Evolutionary conservation across 768 basidiomycete genomes (phyloP).

Genomic region (Tulasnella sp.): DNA sequence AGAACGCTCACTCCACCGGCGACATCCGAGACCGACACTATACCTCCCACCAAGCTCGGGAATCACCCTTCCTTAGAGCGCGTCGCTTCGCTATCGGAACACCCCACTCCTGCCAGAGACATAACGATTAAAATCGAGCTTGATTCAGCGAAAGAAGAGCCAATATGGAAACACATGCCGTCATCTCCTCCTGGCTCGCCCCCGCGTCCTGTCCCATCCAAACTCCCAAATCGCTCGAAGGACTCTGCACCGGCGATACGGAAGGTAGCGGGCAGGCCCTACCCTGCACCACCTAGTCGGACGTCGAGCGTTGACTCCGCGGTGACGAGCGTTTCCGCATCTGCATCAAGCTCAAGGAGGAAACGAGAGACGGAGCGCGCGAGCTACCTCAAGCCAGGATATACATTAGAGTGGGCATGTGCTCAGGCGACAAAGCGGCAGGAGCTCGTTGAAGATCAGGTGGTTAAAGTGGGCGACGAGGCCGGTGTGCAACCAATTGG

Average conservation of each 20-base stretch:
- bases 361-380: constrained; percentile 10
- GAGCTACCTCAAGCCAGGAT: constrained; percentile 6
- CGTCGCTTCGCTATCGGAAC: constrained; percentile 15
- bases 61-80: constrained; percentile 9
- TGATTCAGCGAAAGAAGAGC: background rate
- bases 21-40: background rate
- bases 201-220: background rate
- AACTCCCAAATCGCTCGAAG: background rate
- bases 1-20: background rate
- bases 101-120: constrained; percentile 2
- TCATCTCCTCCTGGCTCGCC: constrained; percentile 11
- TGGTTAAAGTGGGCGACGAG: background rate
- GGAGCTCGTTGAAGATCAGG: background rate
- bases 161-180: constrained; percentile 14
- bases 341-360: background rate
- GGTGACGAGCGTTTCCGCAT: constrained; percentile 2
- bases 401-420: constrained; percentile 14
- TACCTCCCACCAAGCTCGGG: background rate
- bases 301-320: constrained; percentile 13
- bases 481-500: constrained; percentile 9
- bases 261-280: constrained; percentile 2
- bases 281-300: background rate
- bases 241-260: background rate
- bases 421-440: constrained; percentile 10
- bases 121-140: background rate